Evolutionary conservation across 176 grass and related monocot genomes (phyloP).

Genomic region (Rhynchospora pubera): DNA sequence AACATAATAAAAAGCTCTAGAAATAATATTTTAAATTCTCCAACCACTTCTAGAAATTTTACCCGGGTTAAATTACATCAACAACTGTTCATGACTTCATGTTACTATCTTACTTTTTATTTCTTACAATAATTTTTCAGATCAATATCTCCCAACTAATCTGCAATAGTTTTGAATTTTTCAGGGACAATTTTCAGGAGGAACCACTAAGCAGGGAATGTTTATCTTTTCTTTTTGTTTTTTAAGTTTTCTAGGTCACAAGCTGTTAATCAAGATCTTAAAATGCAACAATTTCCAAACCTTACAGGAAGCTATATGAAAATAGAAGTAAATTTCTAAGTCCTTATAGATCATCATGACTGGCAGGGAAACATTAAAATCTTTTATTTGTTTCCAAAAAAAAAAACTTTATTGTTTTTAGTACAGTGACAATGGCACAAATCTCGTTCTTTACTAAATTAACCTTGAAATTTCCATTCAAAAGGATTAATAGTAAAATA

Average conservation of each 20-base stretch:
- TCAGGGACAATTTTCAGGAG: neutral
- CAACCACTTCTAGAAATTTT: neutral
- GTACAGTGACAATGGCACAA: neutral
- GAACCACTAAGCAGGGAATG: neutral
- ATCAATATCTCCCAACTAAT: neutral
- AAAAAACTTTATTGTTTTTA: neutral
- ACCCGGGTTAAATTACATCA: neutral
- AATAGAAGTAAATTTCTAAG: neutral
- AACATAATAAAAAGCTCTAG: neutral
- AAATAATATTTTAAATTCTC: neutral
- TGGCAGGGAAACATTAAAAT: neutral
- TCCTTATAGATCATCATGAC: neutral
- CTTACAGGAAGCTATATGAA: neutral
- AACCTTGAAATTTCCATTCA: neutral
- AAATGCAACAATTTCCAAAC: neutral
- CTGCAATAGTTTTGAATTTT: neutral
- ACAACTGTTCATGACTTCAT: too few relatives aligned
- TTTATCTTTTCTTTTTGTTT: neutral
- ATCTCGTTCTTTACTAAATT: neutral
- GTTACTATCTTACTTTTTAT: neutral
- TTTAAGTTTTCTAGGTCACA: neutral
- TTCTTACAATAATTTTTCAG: neutral
- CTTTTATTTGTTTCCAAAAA: neutral
- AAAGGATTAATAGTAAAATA: neutral
- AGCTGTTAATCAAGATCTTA: neutral